Evolutionary conservation across 352 stramenopile genomes (phyloP).

Genomic region (Sclerospora graminicola): DNA sequence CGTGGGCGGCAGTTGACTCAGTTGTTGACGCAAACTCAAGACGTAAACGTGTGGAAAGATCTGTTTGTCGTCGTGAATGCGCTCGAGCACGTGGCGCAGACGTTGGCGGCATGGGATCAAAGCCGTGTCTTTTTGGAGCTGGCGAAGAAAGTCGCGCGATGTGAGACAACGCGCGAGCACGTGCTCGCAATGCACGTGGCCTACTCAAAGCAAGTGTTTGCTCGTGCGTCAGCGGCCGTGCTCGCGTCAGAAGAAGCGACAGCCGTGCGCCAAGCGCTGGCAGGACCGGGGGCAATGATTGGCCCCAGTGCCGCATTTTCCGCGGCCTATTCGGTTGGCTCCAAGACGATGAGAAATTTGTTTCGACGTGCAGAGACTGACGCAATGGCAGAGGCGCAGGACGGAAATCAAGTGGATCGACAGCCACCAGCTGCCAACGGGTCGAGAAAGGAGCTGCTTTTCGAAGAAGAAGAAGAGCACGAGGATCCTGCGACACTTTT

Average conservation of each 20-base stretch:
- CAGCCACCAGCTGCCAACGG: no score
- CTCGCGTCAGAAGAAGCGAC: conserved; percentile 57
- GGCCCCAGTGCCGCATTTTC: conserved; percentile 55
- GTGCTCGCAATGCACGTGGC: conserved; percentile 55
- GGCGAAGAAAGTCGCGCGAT: conserved; percentile 42
- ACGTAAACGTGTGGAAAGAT: conserved; percentile 12
- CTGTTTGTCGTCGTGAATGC: conserved; percentile 46
- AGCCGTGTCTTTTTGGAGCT: conserved; percentile 61
- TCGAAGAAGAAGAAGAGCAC: no score
- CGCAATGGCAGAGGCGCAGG: conserved; percentile 12
- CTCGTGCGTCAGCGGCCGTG: conserved; percentile 44
- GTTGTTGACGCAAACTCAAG: conserved; percentile 7
- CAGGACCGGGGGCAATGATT: conserved; percentile 58
- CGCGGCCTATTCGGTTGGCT: conserved; percentile 63
- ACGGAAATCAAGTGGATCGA: conserved; percentile 5
- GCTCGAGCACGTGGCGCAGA: conserved; percentile 25
- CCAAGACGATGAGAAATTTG: conserved; percentile 60
- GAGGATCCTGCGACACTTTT: conserved; percentile 27
- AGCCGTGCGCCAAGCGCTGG: conserved; percentile 54
- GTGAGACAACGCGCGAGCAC: conserved; percentile 37
- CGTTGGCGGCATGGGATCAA: conserved; percentile 51
- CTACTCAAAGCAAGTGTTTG: conserved; percentile 37
- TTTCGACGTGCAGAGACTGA: conserved; percentile 30
- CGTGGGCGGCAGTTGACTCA: conserved; percentile 12
- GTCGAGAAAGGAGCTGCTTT: no score